phyloP scores from a whole-genome alignment of 768 basidiomycete species.

The Hygrophorus russula region DNA sequence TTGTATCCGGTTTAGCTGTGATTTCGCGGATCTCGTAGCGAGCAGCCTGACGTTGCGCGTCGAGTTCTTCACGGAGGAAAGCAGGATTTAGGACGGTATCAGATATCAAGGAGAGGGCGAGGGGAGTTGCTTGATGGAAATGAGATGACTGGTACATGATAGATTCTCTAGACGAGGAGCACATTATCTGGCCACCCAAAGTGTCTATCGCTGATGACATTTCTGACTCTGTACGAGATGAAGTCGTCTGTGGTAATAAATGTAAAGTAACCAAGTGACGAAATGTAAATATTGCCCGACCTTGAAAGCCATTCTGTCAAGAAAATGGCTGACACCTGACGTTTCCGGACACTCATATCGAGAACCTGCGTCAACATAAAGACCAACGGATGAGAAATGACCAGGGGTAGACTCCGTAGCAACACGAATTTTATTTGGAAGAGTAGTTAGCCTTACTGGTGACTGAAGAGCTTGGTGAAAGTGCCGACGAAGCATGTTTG shows the following conservation, averaged over 20 bases:
- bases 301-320: constrained; percentile 97
- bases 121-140: constrained; percentile 71
- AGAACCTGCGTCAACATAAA: constrained; percentile 90
- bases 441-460: constrained; percentile 59
- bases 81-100: constrained; percentile 81
- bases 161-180: constrained; percentile 83
- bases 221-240: constrained; percentile 54
- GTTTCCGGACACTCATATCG: constrained; percentile 70
- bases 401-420: constrained; percentile 87
- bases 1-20: constrained; percentile 80
- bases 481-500: background rate
- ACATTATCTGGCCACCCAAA: constrained; percentile 86
- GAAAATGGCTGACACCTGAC: constrained; percentile 80
- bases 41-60: constrained; percentile 76
- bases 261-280: background rate
- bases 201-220: constrained; percentile 76
- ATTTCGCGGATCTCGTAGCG: constrained; percentile 88
- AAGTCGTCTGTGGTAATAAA: constrained; percentile 48
- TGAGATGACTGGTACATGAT: constrained; percentile 98
- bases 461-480: constrained; percentile 2
- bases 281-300: constrained; percentile 26
- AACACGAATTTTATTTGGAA: constrained; percentile 86
- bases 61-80: constrained; percentile 69
- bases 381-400: constrained; percentile 88
- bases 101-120: constrained; percentile 79